Evolutionary conservation across 139 green algal genomes (phyloP).

Genomic region (Edaphochlamys debaryana): DNA sequence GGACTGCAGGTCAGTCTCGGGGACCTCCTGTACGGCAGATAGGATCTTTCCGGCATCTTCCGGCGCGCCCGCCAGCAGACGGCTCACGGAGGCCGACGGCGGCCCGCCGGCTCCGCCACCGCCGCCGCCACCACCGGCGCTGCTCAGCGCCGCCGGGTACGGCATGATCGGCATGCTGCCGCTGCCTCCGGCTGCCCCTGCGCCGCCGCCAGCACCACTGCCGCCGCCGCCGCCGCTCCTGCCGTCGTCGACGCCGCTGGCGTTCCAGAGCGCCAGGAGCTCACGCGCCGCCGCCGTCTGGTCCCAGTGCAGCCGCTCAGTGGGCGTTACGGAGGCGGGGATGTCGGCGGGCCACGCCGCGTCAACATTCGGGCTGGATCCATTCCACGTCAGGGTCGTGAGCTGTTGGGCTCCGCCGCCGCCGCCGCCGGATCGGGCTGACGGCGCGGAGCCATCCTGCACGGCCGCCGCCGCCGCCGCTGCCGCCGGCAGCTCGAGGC

Average conservation of each 20-base stretch:
- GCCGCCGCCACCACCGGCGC: not conserved
- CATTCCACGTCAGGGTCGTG: too few species aligned
- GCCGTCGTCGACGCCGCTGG: not conserved
- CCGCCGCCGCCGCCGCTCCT: too few species aligned
- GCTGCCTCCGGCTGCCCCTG: not conserved
- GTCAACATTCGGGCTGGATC: too few species aligned
- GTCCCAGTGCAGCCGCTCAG: too few species aligned
- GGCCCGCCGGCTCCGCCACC: not conserved
- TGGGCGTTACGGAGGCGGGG: too few species aligned
- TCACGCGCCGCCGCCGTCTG: not conserved
- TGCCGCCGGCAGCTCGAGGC: too few species aligned
- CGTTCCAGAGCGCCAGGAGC: slow-evolving; percentile 5
- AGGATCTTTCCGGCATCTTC: not conserved
- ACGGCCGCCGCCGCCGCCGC: too few species aligned
- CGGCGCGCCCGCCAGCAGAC: not conserved
- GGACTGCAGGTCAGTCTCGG: not conserved
- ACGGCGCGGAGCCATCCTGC: too few species aligned
- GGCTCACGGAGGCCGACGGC: not conserved
- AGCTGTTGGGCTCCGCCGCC: not conserved
- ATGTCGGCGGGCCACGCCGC: too few species aligned
- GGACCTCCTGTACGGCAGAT: not conserved
- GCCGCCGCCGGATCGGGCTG: too few species aligned
- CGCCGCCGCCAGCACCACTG: not conserved
- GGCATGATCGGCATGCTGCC: too few species aligned
- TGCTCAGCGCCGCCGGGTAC: too few species aligned